Conservation (phyloP, 2,329 filamentous ascomycete species). For the Scytalidium lignicola region DNA sequence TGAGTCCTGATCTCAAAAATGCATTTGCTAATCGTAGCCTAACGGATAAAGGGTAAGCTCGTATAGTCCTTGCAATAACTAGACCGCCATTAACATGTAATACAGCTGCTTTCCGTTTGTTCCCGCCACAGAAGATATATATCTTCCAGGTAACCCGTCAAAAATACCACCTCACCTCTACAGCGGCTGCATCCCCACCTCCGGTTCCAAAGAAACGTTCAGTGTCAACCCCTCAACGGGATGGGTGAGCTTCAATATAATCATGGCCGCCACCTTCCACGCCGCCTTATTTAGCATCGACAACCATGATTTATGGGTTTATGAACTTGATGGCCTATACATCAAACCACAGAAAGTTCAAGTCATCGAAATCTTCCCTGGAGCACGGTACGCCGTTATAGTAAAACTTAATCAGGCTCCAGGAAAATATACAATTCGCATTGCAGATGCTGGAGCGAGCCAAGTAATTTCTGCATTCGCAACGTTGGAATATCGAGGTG, state of each 20-base stretch:
- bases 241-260: constrained; percentile 33
- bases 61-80: too few relatives aligned
- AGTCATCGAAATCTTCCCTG: constrained; percentile 20
- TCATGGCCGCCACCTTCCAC: constrained; percentile 27
- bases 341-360: constrained; percentile 33
- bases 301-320: constrained; percentile 36
- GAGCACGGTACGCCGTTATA: constrained; percentile 25
- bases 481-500: background rate
- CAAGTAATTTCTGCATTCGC: constrained; percentile 30
- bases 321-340: constrained; percentile 37
- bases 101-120: constrained; percentile 13
- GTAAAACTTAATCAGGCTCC: constrained; percentile 32
- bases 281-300: constrained; percentile 31
- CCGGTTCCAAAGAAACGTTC: constrained; percentile 24
- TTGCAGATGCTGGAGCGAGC: constrained; percentile 10
- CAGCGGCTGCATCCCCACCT: constrained; percentile 16
- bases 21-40: background rate
- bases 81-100: background rate
- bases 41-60: constrained; percentile 20
- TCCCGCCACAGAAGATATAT: constrained; percentile 11
- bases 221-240: constrained; percentile 26
- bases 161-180: constrained; percentile 17
- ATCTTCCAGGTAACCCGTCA: constrained; percentile 5
- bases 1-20: background rate
- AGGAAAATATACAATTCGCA: background rate